Evolutionary conservation across 805 yeast genomes (phyloP), one percentile per base, ranked within the genome.

Genomic region (Wickerhamomyces subpelliculosus): DNA sequence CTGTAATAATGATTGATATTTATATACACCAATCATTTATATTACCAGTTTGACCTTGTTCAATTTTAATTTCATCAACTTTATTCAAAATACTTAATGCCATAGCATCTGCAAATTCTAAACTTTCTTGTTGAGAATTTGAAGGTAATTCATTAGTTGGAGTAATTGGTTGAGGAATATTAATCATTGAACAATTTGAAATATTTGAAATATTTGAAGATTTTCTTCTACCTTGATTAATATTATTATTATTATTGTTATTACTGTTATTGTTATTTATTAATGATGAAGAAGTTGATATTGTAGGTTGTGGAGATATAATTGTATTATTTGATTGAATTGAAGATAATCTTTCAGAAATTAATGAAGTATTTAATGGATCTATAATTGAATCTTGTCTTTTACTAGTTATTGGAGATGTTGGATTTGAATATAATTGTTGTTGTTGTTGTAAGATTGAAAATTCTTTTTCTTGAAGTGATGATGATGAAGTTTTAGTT

Each of bases 71-170:
- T 8, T 35, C 47, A 30, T 50, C 55, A 10, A 54, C 54, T 37
- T 48, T 49, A 17, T 54, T 51, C 42, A 54, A 34, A 17, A 54
- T 54, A 22, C 57, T 54, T 20, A 42, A 21, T 2, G 58, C 58
- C 49, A 54, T 44, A 2, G 55, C 58, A 38, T 54, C 58, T 2
- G 58, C 57, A 26, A 45, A 39, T 36, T 49, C 57, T 28, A 48
- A 42, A 7, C 37, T 21, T 27, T 37, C 5, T 13, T 31, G 8
- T 13, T 25, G 14, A n/a, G 27, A 25, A 17, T 18, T 28, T 13
- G 16, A 22, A 4, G 34, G 26, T 3, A 16, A 9, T 21, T 21
- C 26, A 31, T 14, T 22, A 11, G 26, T 22, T 31, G 34, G 34
- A 9, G 34, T 31, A 14, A 22, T n/a, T 6, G 34, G 34, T 31